Evolutionary conservation across 768 basidiomycete species (phyloP), one percentile per base, ranked within the genome.

Genomic region (Agaricus sinodeliciosus): DNA sequence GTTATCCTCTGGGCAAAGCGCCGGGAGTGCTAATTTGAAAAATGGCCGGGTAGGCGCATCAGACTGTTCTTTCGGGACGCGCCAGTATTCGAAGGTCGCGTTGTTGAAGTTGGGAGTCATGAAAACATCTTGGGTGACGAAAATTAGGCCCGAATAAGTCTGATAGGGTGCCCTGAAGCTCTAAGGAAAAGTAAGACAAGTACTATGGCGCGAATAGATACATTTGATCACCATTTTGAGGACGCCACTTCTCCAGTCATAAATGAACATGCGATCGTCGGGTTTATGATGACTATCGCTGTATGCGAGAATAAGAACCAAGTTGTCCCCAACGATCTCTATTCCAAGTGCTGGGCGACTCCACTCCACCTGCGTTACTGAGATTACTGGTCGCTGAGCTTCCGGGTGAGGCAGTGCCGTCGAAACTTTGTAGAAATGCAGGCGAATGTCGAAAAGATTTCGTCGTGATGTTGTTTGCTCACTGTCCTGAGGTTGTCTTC

Each of bases 251-350:
- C 63, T 66, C 78, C 78, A 79, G 25, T 77, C 65, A 49, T 65
- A 76, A 1, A 78, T 60, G 44, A 67, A 75, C 15, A 79, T 59
- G 3, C 58, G 57, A 50, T 75, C 69, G 4, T 59, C 42, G 0
- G 57, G 59, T 18, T 47, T 1, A 8, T 49, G 22, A 31, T 27
- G 1, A 44, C 41, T 55, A 22, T 55, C 58, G 44, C 47, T 51
- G 49, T 66, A 67, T 2, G 64, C 61, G 3, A 72, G 62, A 5
- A 73, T 60, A 1, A 78, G 65, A 1, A 74, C 72, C 2, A 77
- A 61, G 55, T 72, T 62, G 9, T 73, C 67, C 13, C 75, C 76
- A 11, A 75, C 74, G 40, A 75, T 72, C 54, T 77, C 76, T 27
- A 78, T 66, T 9, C 69, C 69, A n/a, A 76, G 61, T 9, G 63